Percentiles rank a stretch among this genome's conserved stretches.
phyloP scores from a whole-genome alignment of 2,329 filamentous ascomycete genomes.

The Colletotrichum sp. region DNA sequence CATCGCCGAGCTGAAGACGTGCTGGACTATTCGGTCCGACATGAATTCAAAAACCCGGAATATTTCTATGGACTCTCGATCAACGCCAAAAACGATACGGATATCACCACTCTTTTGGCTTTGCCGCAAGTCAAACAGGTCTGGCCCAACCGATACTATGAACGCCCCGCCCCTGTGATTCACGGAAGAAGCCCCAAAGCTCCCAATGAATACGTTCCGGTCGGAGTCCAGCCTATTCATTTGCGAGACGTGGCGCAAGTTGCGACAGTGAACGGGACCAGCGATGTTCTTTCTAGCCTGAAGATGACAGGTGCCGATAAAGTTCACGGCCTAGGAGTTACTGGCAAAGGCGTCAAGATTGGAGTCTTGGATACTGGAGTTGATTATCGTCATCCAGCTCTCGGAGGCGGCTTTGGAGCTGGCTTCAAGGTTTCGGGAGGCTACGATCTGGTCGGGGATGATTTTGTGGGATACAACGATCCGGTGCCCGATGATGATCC shows the following conservation, averaged over 20 bases:
- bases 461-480: conserved; percentile 31
- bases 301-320: conserved; percentile 39
- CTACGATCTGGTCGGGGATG: conserved; percentile 30
- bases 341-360: conserved; percentile 41
- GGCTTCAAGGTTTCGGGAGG: conserved; percentile 26
- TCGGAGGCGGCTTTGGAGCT: conserved; percentile 10
- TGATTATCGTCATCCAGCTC: conserved; percentile 38
- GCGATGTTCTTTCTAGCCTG: conserved; percentile 3
- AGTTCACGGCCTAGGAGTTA: conserved; percentile 39
- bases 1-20: conserved; percentile 10
- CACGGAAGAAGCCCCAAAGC: not conserved
- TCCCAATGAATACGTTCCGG: not conserved
- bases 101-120: not conserved
- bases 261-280: conserved; percentile 4
- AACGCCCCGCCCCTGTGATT: conserved; percentile 10
- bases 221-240: not conserved
- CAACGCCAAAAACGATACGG: conserved; percentile 7
- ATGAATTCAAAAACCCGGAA: conserved; percentile 21
- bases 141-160: conserved; percentile 18
- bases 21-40: conserved; percentile 2
- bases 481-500: conserved; percentile 9
- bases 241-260: not conserved
- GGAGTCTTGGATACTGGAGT: conserved; percentile 45
- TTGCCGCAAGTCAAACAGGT: conserved; percentile 21
- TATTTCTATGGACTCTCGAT: conserved; percentile 22